Evolutionary conservation across 2,329 filamentous ascomycete species (phyloP).

Genomic region (Penicillium aurantiogriseum): DNA sequence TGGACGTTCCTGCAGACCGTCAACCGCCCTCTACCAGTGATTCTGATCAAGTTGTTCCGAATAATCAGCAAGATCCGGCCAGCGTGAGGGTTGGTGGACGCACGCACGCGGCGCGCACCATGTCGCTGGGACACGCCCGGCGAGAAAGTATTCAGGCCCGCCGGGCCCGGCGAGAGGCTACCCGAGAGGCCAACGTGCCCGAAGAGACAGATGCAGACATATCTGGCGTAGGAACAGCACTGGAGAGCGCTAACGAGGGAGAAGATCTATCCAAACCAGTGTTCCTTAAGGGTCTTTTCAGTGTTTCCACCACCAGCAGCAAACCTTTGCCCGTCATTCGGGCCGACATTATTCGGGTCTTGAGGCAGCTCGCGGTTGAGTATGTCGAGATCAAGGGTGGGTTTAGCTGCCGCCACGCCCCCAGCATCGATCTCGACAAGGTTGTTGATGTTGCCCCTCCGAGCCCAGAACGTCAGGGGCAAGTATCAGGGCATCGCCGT

Average conservation of each 20-base stretch:
- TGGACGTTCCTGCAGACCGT: conserved; percentile 52
- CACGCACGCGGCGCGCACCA: conserved; percentile 69
- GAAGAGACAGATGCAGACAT: conserved; percentile 88
- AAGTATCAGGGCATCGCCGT: conserved; percentile 59
- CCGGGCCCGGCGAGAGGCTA: conserved; percentile 69
- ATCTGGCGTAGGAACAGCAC: conserved; percentile 53
- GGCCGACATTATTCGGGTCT: conserved; percentile 82
- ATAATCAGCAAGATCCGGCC: conserved; percentile 46
- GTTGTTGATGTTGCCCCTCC: conserved; percentile 61
- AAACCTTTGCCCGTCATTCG: conserved; percentile 85
- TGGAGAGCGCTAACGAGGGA: conserved; percentile 54
- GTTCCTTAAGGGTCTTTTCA: conserved; percentile 93
- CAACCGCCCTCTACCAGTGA: conserved; percentile 74
- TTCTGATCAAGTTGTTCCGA: conserved; percentile 68
- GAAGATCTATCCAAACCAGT: conserved; percentile 85
- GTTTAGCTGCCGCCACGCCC: conserved; percentile 82
- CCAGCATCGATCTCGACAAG: conserved; percentile 83
- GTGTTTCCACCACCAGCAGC: conserved; percentile 91
- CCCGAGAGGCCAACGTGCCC: conserved; percentile 72
- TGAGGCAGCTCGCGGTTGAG: conserved; percentile 84
- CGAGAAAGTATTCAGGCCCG: conserved; percentile 90
- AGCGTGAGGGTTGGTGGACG: conserved; percentile 52
- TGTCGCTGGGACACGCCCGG: conserved; percentile 84
- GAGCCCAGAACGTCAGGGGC: conserved; percentile 54
- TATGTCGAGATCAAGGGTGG: conserved; percentile 91